These are phyloP conservation scores for Buddleja alternifolia DNA, from an alignment of 257 asterid species.

Conservation along the genomic window DNA sequence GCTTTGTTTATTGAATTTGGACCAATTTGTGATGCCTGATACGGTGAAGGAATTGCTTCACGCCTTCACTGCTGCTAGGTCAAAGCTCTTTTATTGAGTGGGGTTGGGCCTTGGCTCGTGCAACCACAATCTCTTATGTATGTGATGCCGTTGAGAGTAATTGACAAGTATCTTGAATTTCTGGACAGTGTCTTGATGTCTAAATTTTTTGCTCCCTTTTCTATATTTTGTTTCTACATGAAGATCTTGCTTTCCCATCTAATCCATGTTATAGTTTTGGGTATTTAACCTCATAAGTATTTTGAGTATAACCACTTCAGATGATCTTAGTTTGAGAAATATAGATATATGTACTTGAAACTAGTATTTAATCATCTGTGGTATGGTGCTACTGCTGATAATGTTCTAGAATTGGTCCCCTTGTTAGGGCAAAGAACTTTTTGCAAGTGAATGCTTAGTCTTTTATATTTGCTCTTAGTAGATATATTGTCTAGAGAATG, in stretches of 20 bases:
- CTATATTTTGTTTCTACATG: neutral
- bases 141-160: too few relatives aligned
- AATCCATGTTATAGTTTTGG: neutral
- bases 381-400: neutral
- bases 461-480: neutral
- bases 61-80: constrained; percentile 3
- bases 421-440: neutral
- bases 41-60: neutral
- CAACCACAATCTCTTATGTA: too few relatives aligned
- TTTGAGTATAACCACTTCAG: neutral
- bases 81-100: neutral
- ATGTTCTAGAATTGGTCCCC: neutral
- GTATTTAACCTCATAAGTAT: neutral
- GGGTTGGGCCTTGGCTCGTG: too few relatives aligned
- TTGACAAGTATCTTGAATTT: too few relatives aligned
- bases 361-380: neutral
- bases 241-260: neutral
- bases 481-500: constrained; percentile 9
- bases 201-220: neutral
- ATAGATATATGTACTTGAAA: neutral
- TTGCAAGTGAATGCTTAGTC: neutral
- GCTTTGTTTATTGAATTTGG: neutral
- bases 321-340: neutral
- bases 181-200: neutral
- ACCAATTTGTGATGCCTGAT: constrained; percentile 1